phyloP scores from a whole-genome alignment of 78 protist genomes.

The Dictyostelium firmibasis region DNA sequence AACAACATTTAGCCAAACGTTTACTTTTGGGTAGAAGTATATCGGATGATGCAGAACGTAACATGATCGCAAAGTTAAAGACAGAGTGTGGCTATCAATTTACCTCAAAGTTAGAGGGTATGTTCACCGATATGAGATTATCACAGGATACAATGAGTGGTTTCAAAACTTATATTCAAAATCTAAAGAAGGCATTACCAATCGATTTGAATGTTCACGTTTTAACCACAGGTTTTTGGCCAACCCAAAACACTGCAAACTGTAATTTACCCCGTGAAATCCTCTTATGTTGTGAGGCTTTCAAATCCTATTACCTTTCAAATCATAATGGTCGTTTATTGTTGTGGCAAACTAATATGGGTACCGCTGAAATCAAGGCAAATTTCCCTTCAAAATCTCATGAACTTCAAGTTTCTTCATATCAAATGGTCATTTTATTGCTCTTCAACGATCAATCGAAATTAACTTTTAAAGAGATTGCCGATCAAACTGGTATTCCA shows the following conservation, averaged over 20 bases:
- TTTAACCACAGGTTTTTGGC: constrained; percentile 97
- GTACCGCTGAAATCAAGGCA: constrained; percentile 92
- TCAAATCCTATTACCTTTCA: constrained; percentile 84
- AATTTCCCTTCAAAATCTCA: constrained; percentile 78
- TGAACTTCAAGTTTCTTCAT: constrained; percentile 90
- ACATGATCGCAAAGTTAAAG: constrained; percentile 92
- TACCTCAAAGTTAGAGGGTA: constrained; percentile 96
- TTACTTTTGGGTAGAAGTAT: constrained; percentile 82
- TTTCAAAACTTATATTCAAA: constrained; percentile 68
- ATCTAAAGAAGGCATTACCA: constrained; percentile 16
- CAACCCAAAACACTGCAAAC: constrained; percentile 67
- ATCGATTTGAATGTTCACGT: constrained; percentile 89
- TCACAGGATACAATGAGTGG: constrained; percentile 85
- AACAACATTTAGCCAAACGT: constrained; percentile 96
- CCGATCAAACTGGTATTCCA: constrained; percentile 63
- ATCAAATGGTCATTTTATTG: constrained; percentile 91
- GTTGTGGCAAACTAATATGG: constrained; percentile 93
- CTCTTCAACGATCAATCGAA: constrained; percentile 85
- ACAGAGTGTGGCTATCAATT: constrained; percentile 95
- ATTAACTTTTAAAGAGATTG: constrained; percentile 68
- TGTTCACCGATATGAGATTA: constrained; percentile 96
- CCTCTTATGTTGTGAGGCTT: constrained; percentile 75
- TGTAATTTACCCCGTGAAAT: constrained; percentile 81
- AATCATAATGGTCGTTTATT: constrained; percentile 92
- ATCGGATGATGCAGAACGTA: constrained; percentile 91